Evolutionary conservation across 768 basidiomycete genomes (phyloP).

Genomic region (Polyporus arcularius): DNA sequence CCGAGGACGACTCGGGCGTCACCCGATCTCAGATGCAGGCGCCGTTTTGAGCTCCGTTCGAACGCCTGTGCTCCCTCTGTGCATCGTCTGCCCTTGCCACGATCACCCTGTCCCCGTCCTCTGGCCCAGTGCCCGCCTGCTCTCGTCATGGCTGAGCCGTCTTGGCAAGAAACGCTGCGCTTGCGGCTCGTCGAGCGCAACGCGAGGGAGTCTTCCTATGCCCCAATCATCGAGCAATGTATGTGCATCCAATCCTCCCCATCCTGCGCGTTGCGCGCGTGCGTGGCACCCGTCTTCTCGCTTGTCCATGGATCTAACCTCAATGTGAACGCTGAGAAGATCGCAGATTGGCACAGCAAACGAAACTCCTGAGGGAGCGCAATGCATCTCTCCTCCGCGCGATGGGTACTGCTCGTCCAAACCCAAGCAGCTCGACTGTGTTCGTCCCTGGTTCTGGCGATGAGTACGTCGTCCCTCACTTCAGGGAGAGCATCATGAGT

Average conservation of each 20-base stretch:
- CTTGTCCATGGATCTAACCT: slow-evolving; percentile 9
- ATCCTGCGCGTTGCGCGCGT: slow-evolving; percentile 7
- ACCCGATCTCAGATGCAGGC: slow-evolving; percentile 22
- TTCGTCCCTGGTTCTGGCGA: slow-evolving; percentile 62
- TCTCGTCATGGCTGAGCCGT: slow-evolving; percentile 71
- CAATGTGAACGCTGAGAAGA: slow-evolving; percentile 53
- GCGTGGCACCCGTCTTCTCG: slow-evolving; percentile 1
- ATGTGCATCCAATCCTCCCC: slow-evolving; percentile 31
- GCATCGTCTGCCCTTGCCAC: slow-evolving; percentile 16
- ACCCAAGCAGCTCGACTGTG: slow-evolving; percentile 63
- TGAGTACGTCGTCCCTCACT: slow-evolving; percentile 56
- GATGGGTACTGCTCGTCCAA: slow-evolving; percentile 68
- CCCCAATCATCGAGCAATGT: slow-evolving; percentile 93
- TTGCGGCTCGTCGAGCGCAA: slow-evolving; percentile 83
- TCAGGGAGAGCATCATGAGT: background rate
- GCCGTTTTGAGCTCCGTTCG: slow-evolving; percentile 29
- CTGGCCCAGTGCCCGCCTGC: background rate
- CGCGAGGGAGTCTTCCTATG: slow-evolving; percentile 75
- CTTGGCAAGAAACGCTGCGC: slow-evolving; percentile 83
- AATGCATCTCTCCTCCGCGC: slow-evolving; percentile 88
- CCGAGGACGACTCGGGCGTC: slow-evolving; percentile 18
- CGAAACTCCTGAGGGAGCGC: slow-evolving; percentile 87
- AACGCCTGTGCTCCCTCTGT: slow-evolving; percentile 17
- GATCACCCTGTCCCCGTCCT: background rate
- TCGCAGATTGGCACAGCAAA: slow-evolving; percentile 88